These are phyloP conservation scores for Rhodotorula toruloides DNA, from an alignment of 768 basidiomycete species.

Conservation along the genomic window DNA sequence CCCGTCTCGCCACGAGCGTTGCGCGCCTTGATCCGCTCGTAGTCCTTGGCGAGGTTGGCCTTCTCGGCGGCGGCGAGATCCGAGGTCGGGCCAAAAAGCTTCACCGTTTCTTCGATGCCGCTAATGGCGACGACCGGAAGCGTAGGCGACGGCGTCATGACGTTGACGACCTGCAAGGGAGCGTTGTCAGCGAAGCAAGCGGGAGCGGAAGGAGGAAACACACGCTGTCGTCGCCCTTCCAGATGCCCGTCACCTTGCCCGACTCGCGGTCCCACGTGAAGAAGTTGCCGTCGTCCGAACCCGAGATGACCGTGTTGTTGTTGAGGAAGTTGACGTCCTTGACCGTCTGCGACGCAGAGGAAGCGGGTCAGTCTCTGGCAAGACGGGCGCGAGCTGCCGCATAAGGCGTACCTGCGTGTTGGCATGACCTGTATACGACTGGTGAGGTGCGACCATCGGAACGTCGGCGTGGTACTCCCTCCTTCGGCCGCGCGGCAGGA, in stretches of 20 bases:
- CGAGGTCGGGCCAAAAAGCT: conserved; percentile 39
- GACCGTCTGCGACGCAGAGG: conserved; percentile 31
- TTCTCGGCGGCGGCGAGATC: not conserved
- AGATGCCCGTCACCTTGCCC: conserved; percentile 29
- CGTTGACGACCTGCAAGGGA: conserved; percentile 34
- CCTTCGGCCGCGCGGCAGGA: not conserved
- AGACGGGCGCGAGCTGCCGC: not conserved
- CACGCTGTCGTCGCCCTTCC: conserved; percentile 31
- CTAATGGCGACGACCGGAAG: conserved; percentile 39
- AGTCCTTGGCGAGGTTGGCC: conserved; percentile 23
- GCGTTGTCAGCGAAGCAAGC: not conserved
- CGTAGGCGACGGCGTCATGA: conserved; percentile 36
- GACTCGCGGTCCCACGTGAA: conserved; percentile 31
- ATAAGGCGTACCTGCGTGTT: conserved; percentile 19
- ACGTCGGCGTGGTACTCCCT: conserved; percentile 4
- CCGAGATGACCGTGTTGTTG: conserved; percentile 22
- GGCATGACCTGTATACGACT: conserved; percentile 33
- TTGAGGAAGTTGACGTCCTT: conserved; percentile 41
- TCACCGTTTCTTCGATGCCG: conserved; percentile 38
- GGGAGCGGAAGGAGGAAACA: not conserved
- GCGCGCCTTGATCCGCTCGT: not conserved
- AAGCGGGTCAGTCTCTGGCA: not conserved
- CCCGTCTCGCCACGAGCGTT: not conserved
- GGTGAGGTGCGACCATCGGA: conserved; percentile 33
- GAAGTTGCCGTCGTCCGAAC: conserved; percentile 36